Base-by-base conservation (phyloP, 306 rosid genomes). In the Herpetospermum pedunculosum region DNA sequence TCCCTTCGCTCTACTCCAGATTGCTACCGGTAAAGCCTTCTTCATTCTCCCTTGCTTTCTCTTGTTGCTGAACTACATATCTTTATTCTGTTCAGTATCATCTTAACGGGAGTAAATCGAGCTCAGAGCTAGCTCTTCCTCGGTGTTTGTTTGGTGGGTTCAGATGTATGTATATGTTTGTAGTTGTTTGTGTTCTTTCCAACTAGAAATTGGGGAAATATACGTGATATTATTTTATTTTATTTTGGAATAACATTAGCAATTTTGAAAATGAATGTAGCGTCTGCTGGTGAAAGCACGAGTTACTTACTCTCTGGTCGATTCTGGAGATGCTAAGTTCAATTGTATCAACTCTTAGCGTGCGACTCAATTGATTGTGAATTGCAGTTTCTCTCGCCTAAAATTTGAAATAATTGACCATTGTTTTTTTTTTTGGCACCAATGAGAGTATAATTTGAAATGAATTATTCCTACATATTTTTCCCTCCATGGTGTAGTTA, bases 1-100 rank as follows among this genome's bases (percentile, higher is more conserved):
- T 54, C 89, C 92, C 52, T 85, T 85, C 85, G 68, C 73, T 18
- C 87, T 92, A 75, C 89, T 92, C 71, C 76, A 83, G 78, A 80
- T 89, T 46, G 80, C 90, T 74, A 3, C 86, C 10, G 89, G 97
- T 92, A 75, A 34, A 34, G 1, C 14, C 19, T 52, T 5, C 15
- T 28, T 59, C 43, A 35, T 29, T 32, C 4, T 18, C 29, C 9
- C 28, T 67, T 59, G 1, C 15, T 52, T 52, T 30, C 30, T 8
- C 0, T 23, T 8, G 21, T 2, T 26, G 43, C 68, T 16, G 3
- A 30, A 59, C 68, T 59, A 16, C 43, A 6, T 32, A 29, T 5
- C 38, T 59, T 59, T 18, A 16, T 30, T 15, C 32, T 59, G 25
- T 30, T 15, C 21, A 7, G 65, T 26, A 3, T 26, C 16, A 26